Evolutionary conservation across 2,329 filamentous ascomycete genomes (phyloP).

Genomic region (Claviceps spartinae): DNA sequence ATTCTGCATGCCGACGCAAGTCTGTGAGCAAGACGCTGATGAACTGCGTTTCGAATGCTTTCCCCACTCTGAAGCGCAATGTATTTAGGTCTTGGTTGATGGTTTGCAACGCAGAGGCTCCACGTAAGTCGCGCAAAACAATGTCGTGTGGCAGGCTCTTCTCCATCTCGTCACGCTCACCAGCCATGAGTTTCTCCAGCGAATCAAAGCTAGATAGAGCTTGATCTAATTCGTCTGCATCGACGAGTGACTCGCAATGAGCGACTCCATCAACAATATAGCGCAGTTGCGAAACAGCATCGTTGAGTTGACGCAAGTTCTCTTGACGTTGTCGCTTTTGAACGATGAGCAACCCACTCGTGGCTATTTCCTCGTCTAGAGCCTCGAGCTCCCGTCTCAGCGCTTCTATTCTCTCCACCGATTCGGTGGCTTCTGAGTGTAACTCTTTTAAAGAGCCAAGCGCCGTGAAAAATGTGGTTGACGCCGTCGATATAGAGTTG

Average conservation of each 20-base stretch:
- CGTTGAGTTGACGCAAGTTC: conserved; percentile 70
- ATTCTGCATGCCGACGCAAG: conserved; percentile 64
- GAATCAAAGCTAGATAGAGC: conserved; percentile 66
- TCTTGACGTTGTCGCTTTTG: conserved; percentile 69
- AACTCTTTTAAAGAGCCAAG: conserved; percentile 81
- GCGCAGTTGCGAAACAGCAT: conserved; percentile 71
- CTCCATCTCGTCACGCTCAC: conserved; percentile 38
- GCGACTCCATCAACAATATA: conserved; percentile 63
- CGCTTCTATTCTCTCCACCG: conserved; percentile 71
- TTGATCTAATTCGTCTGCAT: conserved; percentile 68
- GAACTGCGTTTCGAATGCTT: conserved; percentile 72
- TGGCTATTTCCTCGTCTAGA: conserved; percentile 76
- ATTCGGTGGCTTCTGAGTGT: conserved; percentile 83
- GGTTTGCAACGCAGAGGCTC: conserved; percentile 65
- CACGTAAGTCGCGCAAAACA: conserved; percentile 54
- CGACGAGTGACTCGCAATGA: conserved; percentile 67
- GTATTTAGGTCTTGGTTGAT: conserved; percentile 64
- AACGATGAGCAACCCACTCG: conserved; percentile 73
- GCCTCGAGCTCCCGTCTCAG: conserved; percentile 66
- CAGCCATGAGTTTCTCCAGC: conserved; percentile 68
- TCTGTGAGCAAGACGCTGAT: conserved; percentile 66
- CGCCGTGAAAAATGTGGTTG: conserved; percentile 90
- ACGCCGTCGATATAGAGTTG: conserved; percentile 88
- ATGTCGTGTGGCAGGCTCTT: conserved; percentile 15
- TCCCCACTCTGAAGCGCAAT: conserved; percentile 69